phyloP scores from a whole-genome alignment of 2,329 filamentous ascomycete species.

The Alternaria viburni region DNA sequence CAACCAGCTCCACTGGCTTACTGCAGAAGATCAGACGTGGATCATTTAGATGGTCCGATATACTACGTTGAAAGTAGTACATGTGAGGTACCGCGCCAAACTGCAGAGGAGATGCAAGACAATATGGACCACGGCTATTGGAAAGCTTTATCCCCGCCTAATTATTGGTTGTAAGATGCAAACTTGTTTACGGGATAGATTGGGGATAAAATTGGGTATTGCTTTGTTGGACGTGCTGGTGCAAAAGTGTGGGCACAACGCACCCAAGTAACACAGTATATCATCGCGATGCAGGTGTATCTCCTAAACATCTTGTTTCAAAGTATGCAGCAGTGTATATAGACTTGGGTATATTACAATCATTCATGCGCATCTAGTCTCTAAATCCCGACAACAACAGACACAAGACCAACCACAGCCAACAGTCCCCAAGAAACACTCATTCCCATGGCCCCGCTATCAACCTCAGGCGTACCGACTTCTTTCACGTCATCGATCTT shows the following conservation, averaged over 20 bases:
- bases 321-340: too few relatives aligned
- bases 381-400: constrained; percentile 26
- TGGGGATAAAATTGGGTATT: too few relatives aligned
- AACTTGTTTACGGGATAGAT: background rate
- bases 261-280: too few relatives aligned
- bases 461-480: constrained; percentile 45
- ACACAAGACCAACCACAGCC: constrained; percentile 27
- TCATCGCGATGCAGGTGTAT: too few relatives aligned
- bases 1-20: background rate
- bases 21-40: background rate
- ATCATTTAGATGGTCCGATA: background rate
- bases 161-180: background rate
- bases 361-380: background rate
- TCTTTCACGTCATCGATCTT: constrained; percentile 46
- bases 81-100: rapidly evolving
- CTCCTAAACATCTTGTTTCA: too few relatives aligned
- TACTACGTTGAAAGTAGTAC: background rate
- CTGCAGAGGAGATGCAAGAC: background rate
- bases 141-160: rapidly evolving
- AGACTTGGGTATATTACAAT: background rate
- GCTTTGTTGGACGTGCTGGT: too few relatives aligned
- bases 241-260: too few relatives aligned
- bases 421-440: constrained; percentile 38
- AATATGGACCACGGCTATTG: background rate
- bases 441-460: constrained; percentile 19